Evolutionary conservation across 331 rosid genomes (phyloP).

Genomic region (Rosa hybrid): DNA sequence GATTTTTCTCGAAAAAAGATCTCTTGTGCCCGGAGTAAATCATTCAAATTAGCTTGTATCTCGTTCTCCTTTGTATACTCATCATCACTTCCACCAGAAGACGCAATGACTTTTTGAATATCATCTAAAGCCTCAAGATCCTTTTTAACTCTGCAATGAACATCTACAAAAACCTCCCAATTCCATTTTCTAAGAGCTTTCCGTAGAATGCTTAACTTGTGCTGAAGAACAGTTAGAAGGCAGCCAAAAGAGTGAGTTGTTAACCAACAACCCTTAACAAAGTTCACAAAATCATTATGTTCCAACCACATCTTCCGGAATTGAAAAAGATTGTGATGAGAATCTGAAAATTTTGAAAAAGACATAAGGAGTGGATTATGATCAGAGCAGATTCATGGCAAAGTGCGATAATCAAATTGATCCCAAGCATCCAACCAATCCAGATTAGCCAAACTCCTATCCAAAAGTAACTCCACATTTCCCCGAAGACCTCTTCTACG

Average conservation of each 20-base stretch:
- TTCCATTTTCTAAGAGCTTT: neutral
- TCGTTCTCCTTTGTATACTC: neutral
- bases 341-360: neutral
- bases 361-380: neutral
- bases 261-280: neutral
- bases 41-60: neutral
- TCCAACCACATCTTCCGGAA: neutral
- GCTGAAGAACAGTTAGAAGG: neutral
- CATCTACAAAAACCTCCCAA: neutral
- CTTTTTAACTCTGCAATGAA: neutral
- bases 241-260: neutral
- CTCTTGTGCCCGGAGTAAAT: neutral
- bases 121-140: neutral
- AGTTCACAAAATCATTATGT: neutral
- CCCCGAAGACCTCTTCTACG: neutral
- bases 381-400: neutral
- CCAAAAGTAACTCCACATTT: neutral
- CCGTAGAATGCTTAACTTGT: neutral
- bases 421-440: neutral
- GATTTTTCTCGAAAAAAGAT: neutral
- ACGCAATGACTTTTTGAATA: neutral
- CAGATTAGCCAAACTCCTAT: neutral
- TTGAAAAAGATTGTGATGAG: neutral
- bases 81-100: neutral
- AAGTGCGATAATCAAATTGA: neutral